These are phyloP conservation scores for Botrytis medusae DNA, from an alignment of 2,329 filamentous ascomycete genomes.

Conservation along the genomic window DNA sequence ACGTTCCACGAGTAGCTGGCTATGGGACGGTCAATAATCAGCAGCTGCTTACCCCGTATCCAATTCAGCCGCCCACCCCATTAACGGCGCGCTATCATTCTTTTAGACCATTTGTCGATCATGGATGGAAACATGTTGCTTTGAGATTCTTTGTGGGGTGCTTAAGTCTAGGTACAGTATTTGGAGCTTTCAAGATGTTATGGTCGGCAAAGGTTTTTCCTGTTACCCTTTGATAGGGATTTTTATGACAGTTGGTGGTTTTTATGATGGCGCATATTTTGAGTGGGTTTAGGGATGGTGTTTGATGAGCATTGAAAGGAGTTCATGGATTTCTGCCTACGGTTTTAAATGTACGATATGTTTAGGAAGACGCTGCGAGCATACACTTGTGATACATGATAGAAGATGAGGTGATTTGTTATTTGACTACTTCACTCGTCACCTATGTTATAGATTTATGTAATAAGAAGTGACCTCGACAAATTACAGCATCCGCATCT, in stretches of 20 bases:
- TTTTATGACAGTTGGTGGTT: background rate
- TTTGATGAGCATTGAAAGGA: background rate
- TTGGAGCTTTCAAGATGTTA: constrained; percentile 4
- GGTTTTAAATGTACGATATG: background rate
- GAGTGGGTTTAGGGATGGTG: background rate
- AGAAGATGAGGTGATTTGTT: background rate
- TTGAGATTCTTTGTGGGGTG: constrained; percentile 7
- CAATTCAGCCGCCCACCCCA: constrained; percentile 6
- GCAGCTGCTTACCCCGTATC: constrained; percentile 8
- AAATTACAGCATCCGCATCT: background rate
- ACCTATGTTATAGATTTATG: background rate
- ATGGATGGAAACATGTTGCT: constrained; percentile 1
- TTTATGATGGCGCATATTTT: background rate
- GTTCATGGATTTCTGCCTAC: background rate
- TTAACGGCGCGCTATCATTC: constrained; percentile 16
- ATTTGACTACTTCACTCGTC: background rate
- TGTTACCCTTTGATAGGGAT: background rate
- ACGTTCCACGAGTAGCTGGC: background rate
- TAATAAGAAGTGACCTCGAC: background rate
- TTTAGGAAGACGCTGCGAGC: background rate
- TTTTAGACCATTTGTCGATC: constrained; percentile 17
- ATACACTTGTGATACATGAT: background rate
- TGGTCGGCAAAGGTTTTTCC: background rate
- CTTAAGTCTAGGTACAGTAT: background rate
- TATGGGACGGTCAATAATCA: background rate